Conservation (phyloP, 257 asterid genomes). For the Echites panduratus region DNA sequence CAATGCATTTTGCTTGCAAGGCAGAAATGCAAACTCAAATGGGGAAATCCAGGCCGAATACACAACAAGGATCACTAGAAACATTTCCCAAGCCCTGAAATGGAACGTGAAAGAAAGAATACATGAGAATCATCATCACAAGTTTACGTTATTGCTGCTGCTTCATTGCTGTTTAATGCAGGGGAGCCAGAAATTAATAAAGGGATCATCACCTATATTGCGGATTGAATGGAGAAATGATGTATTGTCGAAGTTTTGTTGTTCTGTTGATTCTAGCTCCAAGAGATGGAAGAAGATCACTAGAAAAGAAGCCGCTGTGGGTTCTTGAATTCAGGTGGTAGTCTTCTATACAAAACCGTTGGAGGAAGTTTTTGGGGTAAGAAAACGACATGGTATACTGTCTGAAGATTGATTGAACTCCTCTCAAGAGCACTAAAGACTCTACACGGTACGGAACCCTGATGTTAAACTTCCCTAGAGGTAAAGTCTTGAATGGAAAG, state of each 20-base stretch:
- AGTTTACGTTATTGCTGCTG: too few species aligned
- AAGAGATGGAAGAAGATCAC: slow-evolving; percentile 76
- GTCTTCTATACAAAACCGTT: slow-evolving; percentile 65
- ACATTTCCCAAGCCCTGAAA: slow-evolving; percentile 88
- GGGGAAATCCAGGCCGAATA: slow-evolving; percentile 95
- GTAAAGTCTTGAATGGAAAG: slow-evolving; percentile 12
- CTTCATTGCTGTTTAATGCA: not conserved
- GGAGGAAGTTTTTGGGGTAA: slow-evolving; percentile 42
- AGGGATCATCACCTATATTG: slow-evolving; percentile 45
- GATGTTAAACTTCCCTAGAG: slow-evolving; percentile 14
- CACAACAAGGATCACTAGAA: slow-evolving; percentile 58
- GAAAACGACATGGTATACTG: slow-evolving; percentile 38
- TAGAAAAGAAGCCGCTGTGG: slow-evolving; percentile 56
- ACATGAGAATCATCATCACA: slow-evolving; percentile 3
- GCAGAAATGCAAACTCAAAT: slow-evolving; percentile 72
- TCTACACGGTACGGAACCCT: slow-evolving; percentile 4
- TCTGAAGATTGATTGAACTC: slow-evolving; percentile 6
- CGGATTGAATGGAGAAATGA: slow-evolving; percentile 65
- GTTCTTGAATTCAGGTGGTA: slow-evolving; percentile 27
- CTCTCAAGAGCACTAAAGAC: not conserved
- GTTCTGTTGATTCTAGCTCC: slow-evolving; percentile 68
- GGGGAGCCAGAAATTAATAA: not conserved
- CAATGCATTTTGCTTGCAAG: slow-evolving; percentile 54
- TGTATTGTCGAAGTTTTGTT: slow-evolving; percentile 44
- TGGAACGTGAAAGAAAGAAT: too few species aligned